phyloP scores from a whole-genome alignment of 495 filamentous ascomycete genomes.

The Penicillium robsamsonii region DNA sequence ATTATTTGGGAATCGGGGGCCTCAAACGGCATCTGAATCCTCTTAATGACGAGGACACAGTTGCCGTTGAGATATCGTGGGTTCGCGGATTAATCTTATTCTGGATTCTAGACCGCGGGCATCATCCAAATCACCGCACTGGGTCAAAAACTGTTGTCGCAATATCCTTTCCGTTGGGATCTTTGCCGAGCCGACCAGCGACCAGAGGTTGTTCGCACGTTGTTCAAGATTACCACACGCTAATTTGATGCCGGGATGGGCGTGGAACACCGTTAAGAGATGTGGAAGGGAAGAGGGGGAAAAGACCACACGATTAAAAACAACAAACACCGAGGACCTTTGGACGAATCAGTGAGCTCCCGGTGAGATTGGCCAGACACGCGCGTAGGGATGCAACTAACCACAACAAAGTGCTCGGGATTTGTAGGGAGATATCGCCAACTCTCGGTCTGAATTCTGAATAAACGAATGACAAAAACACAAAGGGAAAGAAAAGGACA shows the following conservation, averaged over 20 bases:
- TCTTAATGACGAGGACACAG: slow-evolving; percentile 26
- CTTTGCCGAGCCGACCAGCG: slow-evolving; percentile 39
- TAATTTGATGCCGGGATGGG: slow-evolving; percentile 11
- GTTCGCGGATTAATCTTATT: slow-evolving; percentile 26
- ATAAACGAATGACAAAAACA: slow-evolving; percentile 16
- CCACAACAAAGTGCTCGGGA: slow-evolving; percentile 24
- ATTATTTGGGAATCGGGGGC: slow-evolving; percentile 16
- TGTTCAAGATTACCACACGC: slow-evolving; percentile 12
- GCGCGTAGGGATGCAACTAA: slow-evolving; percentile 25
- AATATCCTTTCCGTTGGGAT: slow-evolving; percentile 2
- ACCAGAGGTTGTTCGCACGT: slow-evolving; percentile 23
- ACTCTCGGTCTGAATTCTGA: slow-evolving; percentile 8
- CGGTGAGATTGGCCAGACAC: slow-evolving; percentile 16
- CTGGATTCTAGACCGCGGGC: slow-evolving; percentile 31
- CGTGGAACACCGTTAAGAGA: slow-evolving; percentile 16
- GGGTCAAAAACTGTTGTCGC: slow-evolving; percentile 8
- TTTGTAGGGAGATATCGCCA: slow-evolving; percentile 16
- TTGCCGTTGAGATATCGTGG: slow-evolving; percentile 23
- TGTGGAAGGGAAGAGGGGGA: slow-evolving; percentile 16
- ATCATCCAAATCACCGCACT: slow-evolving; percentile 31
- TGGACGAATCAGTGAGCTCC: slow-evolving; percentile 24
- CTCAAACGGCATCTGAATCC: slow-evolving; percentile 29
- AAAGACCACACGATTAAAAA: slow-evolving; percentile 5
- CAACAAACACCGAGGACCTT: slow-evolving; percentile 24
- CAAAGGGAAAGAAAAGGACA: slow-evolving; percentile 15